Evolutionary conservation across 2,329 filamentous ascomycete species (phyloP).

Genomic region (Arthroderma uncinatum): DNA sequence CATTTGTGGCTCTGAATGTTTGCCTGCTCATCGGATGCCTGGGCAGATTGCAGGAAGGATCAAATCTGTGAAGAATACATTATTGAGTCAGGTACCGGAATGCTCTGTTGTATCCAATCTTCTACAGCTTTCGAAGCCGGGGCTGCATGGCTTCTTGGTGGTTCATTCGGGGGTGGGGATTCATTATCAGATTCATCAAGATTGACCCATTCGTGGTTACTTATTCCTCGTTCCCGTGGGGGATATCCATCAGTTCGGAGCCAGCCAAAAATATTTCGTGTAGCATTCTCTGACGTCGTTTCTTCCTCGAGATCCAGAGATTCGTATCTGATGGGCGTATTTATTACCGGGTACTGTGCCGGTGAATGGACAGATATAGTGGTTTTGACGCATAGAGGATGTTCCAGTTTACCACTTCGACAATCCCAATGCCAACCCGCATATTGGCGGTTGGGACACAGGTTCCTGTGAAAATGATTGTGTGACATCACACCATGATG

Average conservation of each 20-base stretch:
- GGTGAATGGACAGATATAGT: not conserved
- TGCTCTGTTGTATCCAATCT: not conserved
- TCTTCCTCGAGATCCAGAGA: slow-evolving; percentile 8
- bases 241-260: slow-evolving; percentile 17
- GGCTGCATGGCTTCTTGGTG: not conserved
- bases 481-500: slow-evolving; percentile 22
- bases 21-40: too few relatives aligned
- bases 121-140: not conserved
- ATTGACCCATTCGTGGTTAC: slow-evolving; percentile 10
- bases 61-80: too few relatives aligned
- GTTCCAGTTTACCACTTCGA: slow-evolving; percentile 3
- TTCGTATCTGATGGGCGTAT: slow-evolving; percentile 8
- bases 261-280: slow-evolving; percentile 24
- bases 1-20: too few relatives aligned
- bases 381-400: not conserved
- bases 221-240: slow-evolving; percentile 8
- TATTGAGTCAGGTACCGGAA: too few relatives aligned
- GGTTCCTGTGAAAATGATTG: slow-evolving; percentile 22
- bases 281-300: slow-evolving; percentile 21
- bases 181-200: slow-evolving; percentile 11
- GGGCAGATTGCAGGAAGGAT: too few relatives aligned
- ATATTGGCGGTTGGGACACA: slow-evolving; percentile 12
- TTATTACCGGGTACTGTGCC: not conserved
- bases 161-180: not conserved
- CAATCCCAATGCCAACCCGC: slow-evolving; percentile 10